Conservation (phyloP, 2,329 filamentous ascomycete species). For the Ceratocystis papillata region DNA sequence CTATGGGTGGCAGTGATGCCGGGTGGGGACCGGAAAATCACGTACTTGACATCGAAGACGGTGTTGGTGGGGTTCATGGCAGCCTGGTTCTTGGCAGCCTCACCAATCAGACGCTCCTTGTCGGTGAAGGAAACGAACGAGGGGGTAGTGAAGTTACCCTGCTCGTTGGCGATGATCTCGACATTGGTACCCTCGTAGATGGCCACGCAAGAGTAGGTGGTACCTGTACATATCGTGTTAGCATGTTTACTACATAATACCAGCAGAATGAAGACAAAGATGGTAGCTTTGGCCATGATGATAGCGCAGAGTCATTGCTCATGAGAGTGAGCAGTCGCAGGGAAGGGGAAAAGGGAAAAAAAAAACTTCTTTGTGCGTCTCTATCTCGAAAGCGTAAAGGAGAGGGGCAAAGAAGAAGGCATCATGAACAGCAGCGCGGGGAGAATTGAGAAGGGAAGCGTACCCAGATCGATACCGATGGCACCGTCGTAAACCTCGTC, state of each 20-base stretch:
- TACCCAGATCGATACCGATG: conserved; percentile 99
- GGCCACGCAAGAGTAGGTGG: conserved; percentile 99
- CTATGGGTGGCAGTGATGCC: neutral
- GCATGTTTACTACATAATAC: neutral
- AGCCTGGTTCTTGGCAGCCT: conserved; percentile 99
- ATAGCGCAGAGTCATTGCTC: neutral
- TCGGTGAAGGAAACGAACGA: conserved; percentile 99
- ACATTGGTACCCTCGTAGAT: conserved; percentile 99
- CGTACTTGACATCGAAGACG: conserved; percentile 97
- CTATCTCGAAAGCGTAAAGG: conserved; percentile 1
- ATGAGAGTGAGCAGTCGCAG: neutral
- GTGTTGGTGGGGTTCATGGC: conserved; percentile 99
- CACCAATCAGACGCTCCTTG: conserved; percentile 97
- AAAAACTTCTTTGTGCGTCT: conserved; percentile 20
- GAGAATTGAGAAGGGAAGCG: conserved; percentile 31
- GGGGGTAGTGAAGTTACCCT: conserved; percentile 97
- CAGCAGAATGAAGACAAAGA: neutral
- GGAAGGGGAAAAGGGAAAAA: neutral
- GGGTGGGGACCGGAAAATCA: neutral
- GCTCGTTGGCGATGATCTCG: conserved; percentile 99
- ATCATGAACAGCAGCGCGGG: conserved; percentile 21
- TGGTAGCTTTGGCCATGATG: neutral
- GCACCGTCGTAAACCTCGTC: conserved; percentile 99
- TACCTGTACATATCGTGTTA: conserved; percentile 49
- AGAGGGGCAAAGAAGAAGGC: conserved; percentile 20